Evolutionary conservation across 2,329 filamentous ascomycete species (phyloP), one percentile per base, ranked within the genome.

Genomic region (Fusarium annulatum): DNA sequence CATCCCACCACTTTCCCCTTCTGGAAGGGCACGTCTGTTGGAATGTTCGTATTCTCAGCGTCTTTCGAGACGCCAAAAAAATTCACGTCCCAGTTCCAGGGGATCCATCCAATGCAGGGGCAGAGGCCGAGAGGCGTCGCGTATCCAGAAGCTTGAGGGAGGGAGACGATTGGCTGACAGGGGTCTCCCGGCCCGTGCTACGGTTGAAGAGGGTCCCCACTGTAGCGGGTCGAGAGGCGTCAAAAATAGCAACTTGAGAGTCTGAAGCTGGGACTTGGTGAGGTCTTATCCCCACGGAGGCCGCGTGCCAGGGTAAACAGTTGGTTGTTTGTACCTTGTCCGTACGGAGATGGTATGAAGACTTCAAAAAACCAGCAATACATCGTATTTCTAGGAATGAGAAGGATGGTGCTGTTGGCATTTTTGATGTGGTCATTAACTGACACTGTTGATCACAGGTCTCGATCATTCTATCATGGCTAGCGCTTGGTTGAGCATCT

Each of bases 211-310:
- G 51, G 33, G 59, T 61, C 57, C 34, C 72, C 72, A 73, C 72
- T 49, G 8, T 4, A 60, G 68, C 69, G 72, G 72, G 66, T 75
- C 66, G 33, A 34, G 42, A 60, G 74, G 64, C 70, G 60, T 77
- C 75, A 77, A 77, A 77, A 77, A 77, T 77, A 77, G 75, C 30
- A 69, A 36, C 33, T 52, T 52, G 33, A 52, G 48, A 52, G n/a
- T 52, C n/a, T 52, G 49, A 52, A 77, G 61, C 73, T 67, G 67
- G 64, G 60, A 61, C 60, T 41, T 63, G 45, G 56, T 58, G 23
- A 39, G 59, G 59, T 55, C 49, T 57, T 41, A 53, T 69, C 61
- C 59, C 72, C 63, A 69, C 42, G 68, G 69, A 68, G 71, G 68
- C 73, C 72, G 72, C 64, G 59, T 70, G 66, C 69, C 46, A 41